Evolutionary conservation across 306 rosid genomes (phyloP).

Genomic region (Argentina anserina): DNA sequence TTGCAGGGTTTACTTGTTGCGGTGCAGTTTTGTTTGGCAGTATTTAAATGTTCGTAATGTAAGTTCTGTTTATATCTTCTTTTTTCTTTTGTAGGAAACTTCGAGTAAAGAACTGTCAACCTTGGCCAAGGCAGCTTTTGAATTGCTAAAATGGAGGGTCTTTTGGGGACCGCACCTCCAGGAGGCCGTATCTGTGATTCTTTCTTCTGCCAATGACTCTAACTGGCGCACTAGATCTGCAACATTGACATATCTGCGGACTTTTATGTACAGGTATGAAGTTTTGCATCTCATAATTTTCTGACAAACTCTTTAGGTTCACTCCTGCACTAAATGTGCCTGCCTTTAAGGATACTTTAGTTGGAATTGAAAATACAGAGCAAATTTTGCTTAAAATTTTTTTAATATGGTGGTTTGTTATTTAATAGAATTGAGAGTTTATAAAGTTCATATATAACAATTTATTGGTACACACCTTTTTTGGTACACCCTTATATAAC

Average conservation of each 20-base stretch:
- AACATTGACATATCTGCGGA: constrained; percentile 80
- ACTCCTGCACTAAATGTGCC: too few relatives aligned
- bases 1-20: constrained; percentile 1
- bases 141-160: constrained; percentile 86
- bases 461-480: neutral
- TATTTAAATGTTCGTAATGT: constrained; percentile 28
- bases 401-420: neutral
- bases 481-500: too few relatives aligned
- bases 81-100: constrained; percentile 65
- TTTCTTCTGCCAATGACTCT: constrained; percentile 79
- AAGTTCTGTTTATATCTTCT: neutral
- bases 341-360: neutral
- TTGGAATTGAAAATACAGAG: neutral
- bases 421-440: neutral
- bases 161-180: constrained; percentile 83
- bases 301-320: neutral
- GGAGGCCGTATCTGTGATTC: constrained; percentile 70
- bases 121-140: constrained; percentile 88
- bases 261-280: constrained; percentile 92
- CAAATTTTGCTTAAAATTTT: neutral
- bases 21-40: neutral
- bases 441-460: neutral
- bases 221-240: constrained; percentile 97
- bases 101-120: constrained; percentile 94
- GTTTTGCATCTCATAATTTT: constrained; percentile 6